A percentile compares a stretch with the other conserved stretches of the same genome.
These are phyloP conservation scores for Boletus tomentosulus DNA, from an alignment of 768 basidiomycete genomes.

Conservation along the genomic window DNA sequence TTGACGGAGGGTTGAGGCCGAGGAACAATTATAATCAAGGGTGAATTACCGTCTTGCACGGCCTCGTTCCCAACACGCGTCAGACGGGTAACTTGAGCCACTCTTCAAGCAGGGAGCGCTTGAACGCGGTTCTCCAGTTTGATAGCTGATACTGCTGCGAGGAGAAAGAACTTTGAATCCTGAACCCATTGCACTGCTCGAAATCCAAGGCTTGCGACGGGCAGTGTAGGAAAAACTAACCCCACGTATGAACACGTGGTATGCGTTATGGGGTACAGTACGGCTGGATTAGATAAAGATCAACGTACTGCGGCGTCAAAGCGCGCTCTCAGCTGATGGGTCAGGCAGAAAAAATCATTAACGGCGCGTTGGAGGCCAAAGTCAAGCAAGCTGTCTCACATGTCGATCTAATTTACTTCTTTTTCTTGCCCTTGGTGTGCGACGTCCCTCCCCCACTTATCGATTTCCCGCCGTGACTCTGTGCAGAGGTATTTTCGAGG, in stretches of 20 bases:
- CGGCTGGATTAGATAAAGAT: constrained; percentile 29
- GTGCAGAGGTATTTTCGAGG: constrained; percentile 22
- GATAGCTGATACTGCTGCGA: neutral
- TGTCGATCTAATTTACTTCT: constrained; percentile 45
- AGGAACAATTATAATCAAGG: constrained; percentile 19
- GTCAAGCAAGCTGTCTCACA: constrained; percentile 18
- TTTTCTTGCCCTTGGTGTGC: constrained; percentile 61
- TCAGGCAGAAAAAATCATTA: constrained; percentile 20
- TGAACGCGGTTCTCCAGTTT: neutral
- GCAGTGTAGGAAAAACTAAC: neutral
- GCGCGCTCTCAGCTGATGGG: constrained; percentile 18
- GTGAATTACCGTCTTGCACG: constrained; percentile 20
- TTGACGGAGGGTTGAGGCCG: constrained; percentile 20
- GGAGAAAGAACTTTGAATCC: neutral
- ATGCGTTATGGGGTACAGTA: neutral
- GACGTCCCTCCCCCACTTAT: constrained; percentile 34
- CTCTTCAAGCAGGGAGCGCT: constrained; percentile 8
- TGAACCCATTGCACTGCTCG: constrained; percentile 1
- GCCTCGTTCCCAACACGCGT: constrained; percentile 30
- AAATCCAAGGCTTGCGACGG: neutral
- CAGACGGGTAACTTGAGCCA: constrained; percentile 16
- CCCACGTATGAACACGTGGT: constrained; percentile 14
- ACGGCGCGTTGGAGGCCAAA: constrained; percentile 15
- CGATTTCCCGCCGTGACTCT: constrained; percentile 32
- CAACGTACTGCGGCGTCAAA: constrained; percentile 14